Evolutionary conservation across 176 grass and related monocot species (phyloP), one percentile per base, ranked within the genome.

Genomic region (Bothriochloa decipiens): DNA sequence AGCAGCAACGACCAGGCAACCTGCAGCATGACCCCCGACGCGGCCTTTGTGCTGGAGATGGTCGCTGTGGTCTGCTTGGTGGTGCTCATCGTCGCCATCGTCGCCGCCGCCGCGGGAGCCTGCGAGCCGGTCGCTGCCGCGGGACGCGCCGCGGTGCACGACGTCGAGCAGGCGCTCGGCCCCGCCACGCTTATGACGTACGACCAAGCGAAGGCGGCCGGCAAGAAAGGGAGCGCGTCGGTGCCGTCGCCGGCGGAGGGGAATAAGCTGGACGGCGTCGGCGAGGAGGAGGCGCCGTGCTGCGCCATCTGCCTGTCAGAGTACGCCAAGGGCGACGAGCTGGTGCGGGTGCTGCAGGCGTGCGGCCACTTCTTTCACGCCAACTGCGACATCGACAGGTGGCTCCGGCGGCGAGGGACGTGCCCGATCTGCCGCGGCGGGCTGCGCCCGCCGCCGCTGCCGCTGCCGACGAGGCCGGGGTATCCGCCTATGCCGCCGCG

Each of bases 291-390:
- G 57, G 57, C 57, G 57, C 57, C 57, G 22, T 61, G 0, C 8
- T 61, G 57, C n/a, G 57, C 57, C 49, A 52, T 52, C 49, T 85
- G 88, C 37, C 55, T 15, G 83, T 52, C 65, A 11, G 69, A 83
- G 18, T 76, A 70, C 83, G 49, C 7, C 61, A 1, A 25, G 5
- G 65, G 70, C 65, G 72, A 37, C 35, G 71, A 81, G 86, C 75
- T 82, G 12, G 79, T 94, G 77, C 80, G 86, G 27, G 45, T 84
- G 53, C 36, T 94, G 80, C 83, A 53, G 42, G 78, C 77, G 57
- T 91, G 92, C 62, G 64, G 92, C 16, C 86, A 94, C 70, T 85
- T 91, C 49, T 94, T 89, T 83, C 92, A 94, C 73, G 75, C 36
- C 2, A 22, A 15, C 4, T 91, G 92, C 43, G 60, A 22, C 29